Evolutionary conservation across 2,329 filamentous ascomycete genomes (phyloP).

Genomic region (Chaetomium sp.): DNA sequence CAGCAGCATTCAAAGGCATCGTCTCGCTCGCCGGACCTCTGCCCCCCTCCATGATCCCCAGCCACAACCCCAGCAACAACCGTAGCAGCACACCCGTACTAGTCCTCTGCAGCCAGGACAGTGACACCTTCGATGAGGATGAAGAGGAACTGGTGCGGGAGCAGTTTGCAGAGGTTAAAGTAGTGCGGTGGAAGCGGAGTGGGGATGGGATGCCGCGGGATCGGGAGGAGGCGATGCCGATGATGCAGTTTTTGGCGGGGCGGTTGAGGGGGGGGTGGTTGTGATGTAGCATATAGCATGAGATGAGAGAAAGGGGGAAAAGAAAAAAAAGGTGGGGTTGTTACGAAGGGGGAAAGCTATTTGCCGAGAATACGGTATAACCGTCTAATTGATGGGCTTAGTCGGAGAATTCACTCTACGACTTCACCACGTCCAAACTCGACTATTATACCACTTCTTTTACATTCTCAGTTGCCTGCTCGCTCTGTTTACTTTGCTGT

Average conservation of each 20-base stretch:
- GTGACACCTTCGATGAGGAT: slow-evolving; percentile 47
- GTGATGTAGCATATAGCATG: neutral
- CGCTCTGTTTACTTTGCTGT: neutral
- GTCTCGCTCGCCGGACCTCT: slow-evolving; percentile 47
- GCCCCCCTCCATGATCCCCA: slow-evolving; percentile 47
- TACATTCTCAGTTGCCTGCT: too few species aligned
- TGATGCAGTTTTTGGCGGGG: slow-evolving; percentile 78
- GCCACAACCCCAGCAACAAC: slow-evolving; percentile 43
- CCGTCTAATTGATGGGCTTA: too few species aligned
- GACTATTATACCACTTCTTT: too few species aligned
- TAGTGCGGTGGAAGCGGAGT: slow-evolving; percentile 61
- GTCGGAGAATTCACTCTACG: too few species aligned
- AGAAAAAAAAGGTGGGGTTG: slow-evolving; percentile 32
- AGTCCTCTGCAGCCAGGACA: slow-evolving; percentile 49
- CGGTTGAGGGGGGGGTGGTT: slow-evolving; percentile 40
- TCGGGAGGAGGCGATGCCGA: slow-evolving; percentile 78
- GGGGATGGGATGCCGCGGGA: slow-evolving; percentile 79
- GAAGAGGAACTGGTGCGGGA: slow-evolving; percentile 57
- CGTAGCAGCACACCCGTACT: slow-evolving; percentile 59
- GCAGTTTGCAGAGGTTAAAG: slow-evolving; percentile 60
- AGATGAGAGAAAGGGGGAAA: slow-evolving; percentile 16
- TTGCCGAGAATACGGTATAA: neutral
- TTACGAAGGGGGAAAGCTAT: neutral
- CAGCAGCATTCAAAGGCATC: slow-evolving; percentile 39
- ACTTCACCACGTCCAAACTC: too few species aligned